These are phyloP conservation scores for Phaffia tasmanica DNA, from an alignment of 768 basidiomycete genomes.

Conservation along the genomic window DNA sequence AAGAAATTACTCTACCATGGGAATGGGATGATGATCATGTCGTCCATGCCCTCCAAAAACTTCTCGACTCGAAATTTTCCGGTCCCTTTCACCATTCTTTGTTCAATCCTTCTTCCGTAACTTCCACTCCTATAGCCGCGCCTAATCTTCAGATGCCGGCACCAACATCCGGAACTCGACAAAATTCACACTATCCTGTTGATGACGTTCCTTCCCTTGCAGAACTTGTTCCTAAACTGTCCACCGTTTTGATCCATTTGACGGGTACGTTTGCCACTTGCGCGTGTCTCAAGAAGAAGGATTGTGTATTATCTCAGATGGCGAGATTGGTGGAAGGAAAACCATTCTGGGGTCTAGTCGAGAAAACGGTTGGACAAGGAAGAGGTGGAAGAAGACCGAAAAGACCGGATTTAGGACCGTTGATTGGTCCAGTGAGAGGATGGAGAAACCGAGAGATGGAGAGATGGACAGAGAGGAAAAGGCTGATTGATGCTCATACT, in stretches of 20 bases:
- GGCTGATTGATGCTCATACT: background rate
- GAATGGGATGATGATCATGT: slow-evolving; percentile 93
- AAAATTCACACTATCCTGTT: slow-evolving; percentile 41
- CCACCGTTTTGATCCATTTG: slow-evolving; percentile 33
- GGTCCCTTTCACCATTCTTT: slow-evolving; percentile 43
- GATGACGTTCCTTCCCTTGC: slow-evolving; percentile 16
- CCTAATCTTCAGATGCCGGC: background rate
- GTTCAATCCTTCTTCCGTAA: background rate
- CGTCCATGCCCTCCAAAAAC: slow-evolving; percentile 55
- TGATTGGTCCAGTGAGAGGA: slow-evolving; percentile 35
- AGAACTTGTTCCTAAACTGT: slow-evolving; percentile 29
- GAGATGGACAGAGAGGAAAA: slow-evolving; percentile 22
- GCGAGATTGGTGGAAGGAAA: slow-evolving; percentile 29
- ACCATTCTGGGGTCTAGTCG: slow-evolving; percentile 17
- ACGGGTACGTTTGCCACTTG: slow-evolving; percentile 35
- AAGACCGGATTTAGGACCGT: slow-evolving; percentile 30
- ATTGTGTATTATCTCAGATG: slow-evolving; percentile 36
- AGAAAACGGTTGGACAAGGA: slow-evolving; percentile 15
- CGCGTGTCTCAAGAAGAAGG: slow-evolving; percentile 33
- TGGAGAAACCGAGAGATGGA: slow-evolving; percentile 34
- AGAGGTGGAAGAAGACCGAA: slow-evolving; percentile 26
- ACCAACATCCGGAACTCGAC: background rate
- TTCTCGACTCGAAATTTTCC: background rate
- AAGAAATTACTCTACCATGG: slow-evolving; percentile 85
- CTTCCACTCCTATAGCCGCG: background rate